Conservation (phyloP, 345 rosid genomes). For the Ailanthus altissimus region DNA sequence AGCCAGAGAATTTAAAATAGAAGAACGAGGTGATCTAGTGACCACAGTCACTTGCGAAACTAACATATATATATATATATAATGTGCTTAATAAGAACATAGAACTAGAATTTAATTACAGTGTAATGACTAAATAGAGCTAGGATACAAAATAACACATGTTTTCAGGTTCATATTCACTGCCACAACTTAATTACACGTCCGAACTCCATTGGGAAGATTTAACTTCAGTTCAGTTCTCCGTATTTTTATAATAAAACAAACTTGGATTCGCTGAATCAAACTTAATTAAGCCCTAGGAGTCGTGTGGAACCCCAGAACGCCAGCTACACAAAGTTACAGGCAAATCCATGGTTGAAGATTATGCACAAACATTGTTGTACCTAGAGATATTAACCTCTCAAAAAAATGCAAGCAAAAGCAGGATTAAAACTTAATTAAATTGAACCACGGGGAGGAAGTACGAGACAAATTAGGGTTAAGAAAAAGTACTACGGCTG, state of each 20-base stretch:
- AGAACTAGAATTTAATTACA: not conserved
- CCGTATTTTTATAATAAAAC: constrained; percentile 4
- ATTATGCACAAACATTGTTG: not conserved
- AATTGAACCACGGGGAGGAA: not conserved
- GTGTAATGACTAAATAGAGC: not conserved
- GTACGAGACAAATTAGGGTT: constrained; percentile 2
- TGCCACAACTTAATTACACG: not conserved
- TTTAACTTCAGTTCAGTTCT: not conserved
- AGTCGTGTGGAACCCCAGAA: not conserved
- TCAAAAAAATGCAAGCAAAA: no score
- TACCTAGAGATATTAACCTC: constrained; percentile 19
- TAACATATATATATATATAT: no score
- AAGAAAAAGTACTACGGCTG: constrained; percentile 6
- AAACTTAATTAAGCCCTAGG: constrained; percentile 1
- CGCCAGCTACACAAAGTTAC: constrained; percentile 22
- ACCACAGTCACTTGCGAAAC: not conserved
- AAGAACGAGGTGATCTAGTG: not conserved
- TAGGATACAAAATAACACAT: not conserved
- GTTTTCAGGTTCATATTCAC: not conserved
- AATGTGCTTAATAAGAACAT: not conserved
- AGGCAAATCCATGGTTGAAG: constrained; percentile 12
- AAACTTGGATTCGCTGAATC: constrained; percentile 14
- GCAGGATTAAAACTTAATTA: not conserved
- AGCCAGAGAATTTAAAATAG: no score
- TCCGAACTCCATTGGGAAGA: not conserved